These are phyloP conservation scores for Apiotrichum brassicae DNA, from an alignment of 1,284 basidiomycete genomes.

Conservation along the genomic window DNA sequence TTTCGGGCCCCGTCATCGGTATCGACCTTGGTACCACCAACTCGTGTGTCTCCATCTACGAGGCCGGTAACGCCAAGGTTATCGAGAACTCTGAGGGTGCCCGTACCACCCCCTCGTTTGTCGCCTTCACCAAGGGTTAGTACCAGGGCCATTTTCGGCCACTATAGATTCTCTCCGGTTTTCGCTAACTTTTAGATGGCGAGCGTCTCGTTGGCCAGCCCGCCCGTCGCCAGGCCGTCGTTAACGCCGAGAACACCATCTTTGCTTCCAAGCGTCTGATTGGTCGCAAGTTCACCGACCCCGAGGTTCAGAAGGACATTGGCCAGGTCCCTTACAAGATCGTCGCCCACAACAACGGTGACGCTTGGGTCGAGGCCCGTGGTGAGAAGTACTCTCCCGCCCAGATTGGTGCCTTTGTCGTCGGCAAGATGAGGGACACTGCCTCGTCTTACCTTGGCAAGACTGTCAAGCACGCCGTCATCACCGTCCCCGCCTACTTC, in stretches of 20 bases:
- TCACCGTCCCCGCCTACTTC: constrained; percentile 66
- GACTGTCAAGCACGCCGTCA: constrained; percentile 89
- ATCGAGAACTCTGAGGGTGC: constrained; percentile 98
- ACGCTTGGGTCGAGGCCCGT: constrained; percentile 66
- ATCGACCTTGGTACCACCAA: constrained; percentile 56
- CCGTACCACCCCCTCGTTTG: constrained; percentile 94
- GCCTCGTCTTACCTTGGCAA: constrained; percentile 89
- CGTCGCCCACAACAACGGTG: constrained; percentile 57
- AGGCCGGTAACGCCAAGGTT: constrained; percentile 88
- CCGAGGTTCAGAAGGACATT: constrained; percentile 87
- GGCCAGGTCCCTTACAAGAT: constrained; percentile 66
- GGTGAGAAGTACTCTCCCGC: constrained; percentile 56
- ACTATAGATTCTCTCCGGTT: neutral
- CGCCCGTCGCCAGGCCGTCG: constrained; percentile 94
- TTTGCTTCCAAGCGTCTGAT: constrained; percentile 96
- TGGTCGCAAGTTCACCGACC: constrained; percentile 87
- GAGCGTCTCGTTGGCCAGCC: constrained; percentile 92
- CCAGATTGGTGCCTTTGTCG: constrained; percentile 69
- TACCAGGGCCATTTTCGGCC: no score
- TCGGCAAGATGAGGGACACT: constrained; percentile 93
- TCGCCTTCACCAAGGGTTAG: constrained; percentile 87
- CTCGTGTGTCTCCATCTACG: constrained; percentile 92
- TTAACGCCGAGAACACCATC: constrained; percentile 90
- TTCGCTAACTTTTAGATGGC: constrained; percentile 51
- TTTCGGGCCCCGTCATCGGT: constrained; percentile 50